Base-by-base conservation (phyloP, 345 rosid genomes). In the Eucalyptus fibrosa region DNA sequence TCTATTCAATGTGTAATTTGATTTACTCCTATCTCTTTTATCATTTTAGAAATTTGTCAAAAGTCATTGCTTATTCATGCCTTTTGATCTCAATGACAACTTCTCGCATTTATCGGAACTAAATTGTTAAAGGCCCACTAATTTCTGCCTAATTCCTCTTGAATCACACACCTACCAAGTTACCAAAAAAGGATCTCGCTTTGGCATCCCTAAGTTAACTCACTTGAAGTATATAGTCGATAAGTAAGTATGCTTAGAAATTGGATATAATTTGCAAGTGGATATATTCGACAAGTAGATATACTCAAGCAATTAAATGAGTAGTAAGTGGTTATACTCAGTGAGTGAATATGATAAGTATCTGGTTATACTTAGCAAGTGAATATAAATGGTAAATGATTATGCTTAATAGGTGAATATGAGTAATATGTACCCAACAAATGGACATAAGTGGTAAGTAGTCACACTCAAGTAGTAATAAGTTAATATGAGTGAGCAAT, bases 391-490 rank as follows among this genome's bases (percentile, higher is more conserved):
- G 13, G 3, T 23, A 56, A 56, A 14, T 56, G 3, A 10, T 24
- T 3, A 56, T 56, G 5, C 6, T 56, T 24, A 56, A 2, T 0
- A 24, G 0, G 1, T 1, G 3, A 12, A 56, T 56, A 56, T 56
- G 11, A 56, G 13, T 6, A 56, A 24, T 56, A 56, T 56, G 30
- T 56, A 56, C 62, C 30, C 6, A 56, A 56, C 62, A 56, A 56
- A 53, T 53, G 11, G 24, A 53, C 24, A 2, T 53, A 53, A 53
- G 26, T 21, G 59, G 26, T 19, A 21, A 8, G 2, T 53, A 53
- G 59, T 53, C 11, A 53, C 11, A 53, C 26, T 53, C 11, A 21
- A 21, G 26, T 53, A 2, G 5, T 53, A 53, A 8, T 53, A 53
- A 53, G 59, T 53, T 2, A 53, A 53, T 19, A 53, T 53, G 59